Percentiles rank a stretch among this genome's conserved stretches.
Conservation (phyloP, 257 asterid species). For the Salvia rosmarinus region DNA sequence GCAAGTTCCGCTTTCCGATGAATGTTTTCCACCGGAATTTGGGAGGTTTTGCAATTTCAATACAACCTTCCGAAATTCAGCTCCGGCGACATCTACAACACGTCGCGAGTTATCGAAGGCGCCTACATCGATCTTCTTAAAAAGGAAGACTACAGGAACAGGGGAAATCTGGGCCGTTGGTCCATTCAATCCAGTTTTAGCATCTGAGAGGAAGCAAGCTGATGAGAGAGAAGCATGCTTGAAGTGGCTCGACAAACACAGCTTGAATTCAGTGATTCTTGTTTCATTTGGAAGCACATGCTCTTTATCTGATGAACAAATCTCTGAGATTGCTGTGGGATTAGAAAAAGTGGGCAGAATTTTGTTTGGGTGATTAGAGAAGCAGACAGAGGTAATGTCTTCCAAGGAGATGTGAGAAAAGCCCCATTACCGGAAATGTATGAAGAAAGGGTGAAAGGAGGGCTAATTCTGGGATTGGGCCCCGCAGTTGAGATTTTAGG, state of each 20-base stretch:
- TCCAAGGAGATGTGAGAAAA: slow-evolving; percentile 39
- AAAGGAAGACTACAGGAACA: slow-evolving; percentile 16
- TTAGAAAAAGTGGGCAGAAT: slow-evolving; percentile 42
- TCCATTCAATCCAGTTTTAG: slow-evolving; percentile 41
- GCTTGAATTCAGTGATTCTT: slow-evolving; percentile 34
- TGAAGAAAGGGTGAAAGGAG: slow-evolving; percentile 41
- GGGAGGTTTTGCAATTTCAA: slow-evolving; percentile 33
- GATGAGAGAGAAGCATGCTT: slow-evolving; percentile 31
- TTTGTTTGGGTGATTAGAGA: slow-evolving; percentile 49
- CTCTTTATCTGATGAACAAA: slow-evolving; percentile 43
- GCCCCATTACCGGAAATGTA: slow-evolving; percentile 38
- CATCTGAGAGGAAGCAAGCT: neutral
- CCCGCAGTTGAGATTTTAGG: slow-evolving; percentile 45
- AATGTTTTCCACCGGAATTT: slow-evolving; percentile 40
- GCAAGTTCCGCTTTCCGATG: slow-evolving; percentile 38
- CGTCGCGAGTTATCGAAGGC: slow-evolving; percentile 47
- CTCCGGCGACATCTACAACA: slow-evolving; percentile 53
- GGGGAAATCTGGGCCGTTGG: slow-evolving; percentile 39
- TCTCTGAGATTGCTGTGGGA: slow-evolving; percentile 45
- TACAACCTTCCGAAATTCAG: neutral
- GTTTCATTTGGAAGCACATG: slow-evolving; percentile 47
- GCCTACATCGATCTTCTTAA: slow-evolving; percentile 41
- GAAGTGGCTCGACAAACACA: slow-evolving; percentile 51
- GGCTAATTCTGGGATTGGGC: slow-evolving; percentile 50
- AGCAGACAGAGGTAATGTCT: slow-evolving; percentile 42